Conservation (phyloP, 352 stramenopile genomes). For the Pythium coloratum region DNA sequence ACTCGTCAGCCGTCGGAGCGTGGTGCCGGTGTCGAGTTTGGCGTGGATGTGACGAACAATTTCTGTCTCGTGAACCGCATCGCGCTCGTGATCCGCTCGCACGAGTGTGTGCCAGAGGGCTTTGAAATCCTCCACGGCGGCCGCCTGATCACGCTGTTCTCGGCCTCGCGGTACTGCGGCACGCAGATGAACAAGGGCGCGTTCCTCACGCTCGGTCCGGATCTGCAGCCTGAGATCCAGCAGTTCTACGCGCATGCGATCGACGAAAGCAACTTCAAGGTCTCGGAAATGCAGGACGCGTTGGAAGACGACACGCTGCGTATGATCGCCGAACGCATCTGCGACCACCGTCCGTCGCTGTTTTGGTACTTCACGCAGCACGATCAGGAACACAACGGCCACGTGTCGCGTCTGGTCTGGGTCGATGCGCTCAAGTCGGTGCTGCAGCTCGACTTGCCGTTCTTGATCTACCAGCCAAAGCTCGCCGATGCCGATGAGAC, state of each 20-base stretch:
- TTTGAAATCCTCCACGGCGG: constrained; percentile 90
- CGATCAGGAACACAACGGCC: constrained; percentile 88
- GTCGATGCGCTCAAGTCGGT: constrained; percentile 90
- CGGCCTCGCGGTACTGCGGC: constrained; percentile 90
- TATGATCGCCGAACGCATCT: constrained; percentile 94
- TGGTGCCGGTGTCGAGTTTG: constrained; percentile 92
- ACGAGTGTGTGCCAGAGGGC: constrained; percentile 92
- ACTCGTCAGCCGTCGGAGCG: constrained; percentile 79
- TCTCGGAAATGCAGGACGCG: constrained; percentile 71
- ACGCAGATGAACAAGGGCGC: constrained; percentile 93
- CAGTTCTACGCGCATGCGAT: constrained; percentile 92
- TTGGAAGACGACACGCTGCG: constrained; percentile 89
- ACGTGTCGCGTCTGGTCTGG: constrained; percentile 86
- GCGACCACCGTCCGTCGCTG: constrained; percentile 89
- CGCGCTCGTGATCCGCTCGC: constrained; percentile 91
- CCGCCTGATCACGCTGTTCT: constrained; percentile 92
- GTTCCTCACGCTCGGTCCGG: constrained; percentile 88
- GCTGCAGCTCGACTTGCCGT: constrained; percentile 90
- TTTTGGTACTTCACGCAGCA: constrained; percentile 95
- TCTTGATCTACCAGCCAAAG: constrained; percentile 88
- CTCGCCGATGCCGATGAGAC: constrained; percentile 85
- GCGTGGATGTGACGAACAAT: constrained; percentile 91
- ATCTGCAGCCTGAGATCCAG: constrained; percentile 93
- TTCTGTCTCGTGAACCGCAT: constrained; percentile 94
- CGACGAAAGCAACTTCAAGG: constrained; percentile 77